phyloP scores from a whole-genome alignment of 345 rosid genomes.

The Lepidium sativum region DNA sequence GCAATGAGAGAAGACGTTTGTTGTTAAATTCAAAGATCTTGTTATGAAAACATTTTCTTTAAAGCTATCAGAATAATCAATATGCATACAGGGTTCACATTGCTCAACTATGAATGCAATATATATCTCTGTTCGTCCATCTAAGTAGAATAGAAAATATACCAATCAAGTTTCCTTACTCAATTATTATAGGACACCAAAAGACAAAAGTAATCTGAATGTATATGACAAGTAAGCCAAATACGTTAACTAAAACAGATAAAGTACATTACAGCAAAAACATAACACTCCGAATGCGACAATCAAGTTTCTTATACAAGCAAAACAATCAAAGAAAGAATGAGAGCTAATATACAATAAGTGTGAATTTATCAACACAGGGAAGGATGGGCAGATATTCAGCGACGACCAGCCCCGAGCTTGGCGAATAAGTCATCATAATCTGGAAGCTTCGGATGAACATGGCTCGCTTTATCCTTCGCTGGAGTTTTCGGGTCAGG shows the following conservation, averaged over 20 bases:
- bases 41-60: not conserved
- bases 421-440: conserved; percentile 52
- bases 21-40: not conserved
- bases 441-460: conserved; percentile 95
- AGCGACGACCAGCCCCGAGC: conserved; percentile 42
- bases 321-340: conserved; percentile 11
- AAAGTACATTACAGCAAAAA: not conserved
- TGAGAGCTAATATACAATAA: not conserved
- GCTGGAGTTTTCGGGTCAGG: conserved; percentile 24
- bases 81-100: not conserved
- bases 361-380: not conserved
- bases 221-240: not conserved
- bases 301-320: too few species aligned
- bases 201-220: not conserved
- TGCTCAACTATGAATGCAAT: too few species aligned
- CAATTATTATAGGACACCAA: not conserved
- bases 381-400: not conserved
- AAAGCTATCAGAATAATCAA: not conserved
- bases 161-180: too few species aligned
- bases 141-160: too few species aligned
- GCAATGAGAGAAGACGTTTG: not conserved
- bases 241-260: not conserved
- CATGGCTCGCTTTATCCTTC: conserved; percentile 46
- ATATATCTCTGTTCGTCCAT: too few species aligned
- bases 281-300: not conserved